Evolutionary conservation across 306 rosid genomes (phyloP).

Genomic region (Oemleria cerasiformis): DNA sequence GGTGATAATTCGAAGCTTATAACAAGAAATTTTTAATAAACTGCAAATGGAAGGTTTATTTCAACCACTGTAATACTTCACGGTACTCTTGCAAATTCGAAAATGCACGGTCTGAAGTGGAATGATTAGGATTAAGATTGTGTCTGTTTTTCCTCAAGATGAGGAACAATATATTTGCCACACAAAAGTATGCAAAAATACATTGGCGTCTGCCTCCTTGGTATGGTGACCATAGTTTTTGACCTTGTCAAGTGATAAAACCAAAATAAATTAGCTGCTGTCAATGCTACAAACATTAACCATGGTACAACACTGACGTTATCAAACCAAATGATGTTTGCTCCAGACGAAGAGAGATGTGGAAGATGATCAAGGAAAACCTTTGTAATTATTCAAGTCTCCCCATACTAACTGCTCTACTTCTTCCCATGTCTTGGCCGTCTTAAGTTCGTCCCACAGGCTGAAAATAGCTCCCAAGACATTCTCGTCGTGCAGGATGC

Average conservation of each 20-base stretch:
- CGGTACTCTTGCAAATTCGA: too few relatives aligned
- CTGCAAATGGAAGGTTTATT: too few relatives aligned
- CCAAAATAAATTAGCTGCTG: background rate
- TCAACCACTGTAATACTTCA: too few relatives aligned
- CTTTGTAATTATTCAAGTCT: conserved; percentile 65
- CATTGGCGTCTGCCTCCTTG: background rate
- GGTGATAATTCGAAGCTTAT: too few relatives aligned
- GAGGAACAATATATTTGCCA: too few relatives aligned
- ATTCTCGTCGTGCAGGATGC: conserved; percentile 83
- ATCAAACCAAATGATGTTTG: background rate
- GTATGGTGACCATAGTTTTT: background rate
- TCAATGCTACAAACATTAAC: background rate
- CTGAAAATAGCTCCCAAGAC: conserved; percentile 83
- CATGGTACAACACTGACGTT: background rate
- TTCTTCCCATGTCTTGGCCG: conserved; percentile 85
- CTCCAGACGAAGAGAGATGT: background rate
- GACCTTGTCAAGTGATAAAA: background rate
- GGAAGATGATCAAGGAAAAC: conserved; percentile 43
- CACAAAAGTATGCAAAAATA: background rate
- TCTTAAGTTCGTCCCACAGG: conserved; percentile 65
- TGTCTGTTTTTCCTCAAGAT: too few relatives aligned
- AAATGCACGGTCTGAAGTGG: too few relatives aligned
- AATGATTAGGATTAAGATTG: too few relatives aligned
- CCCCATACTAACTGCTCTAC: conserved; percentile 83
- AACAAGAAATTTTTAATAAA: too few relatives aligned